These are phyloP conservation scores for Ascoidea rubescens DNA, from an alignment of 805 yeast species.

Conservation along the genomic window DNA sequence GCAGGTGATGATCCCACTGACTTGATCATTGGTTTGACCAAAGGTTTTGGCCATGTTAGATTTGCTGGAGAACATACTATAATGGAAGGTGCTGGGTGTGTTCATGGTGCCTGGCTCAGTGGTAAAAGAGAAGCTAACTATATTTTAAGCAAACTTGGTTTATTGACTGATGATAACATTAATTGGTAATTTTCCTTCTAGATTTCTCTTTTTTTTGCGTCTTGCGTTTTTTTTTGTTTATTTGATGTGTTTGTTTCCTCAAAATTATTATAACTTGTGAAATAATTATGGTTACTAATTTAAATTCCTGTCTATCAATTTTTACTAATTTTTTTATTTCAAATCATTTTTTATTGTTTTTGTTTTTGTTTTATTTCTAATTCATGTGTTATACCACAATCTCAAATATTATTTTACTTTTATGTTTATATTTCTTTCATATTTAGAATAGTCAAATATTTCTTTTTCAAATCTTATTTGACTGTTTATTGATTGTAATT, in stretches of 20 bases:
- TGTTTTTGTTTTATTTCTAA: too few species aligned
- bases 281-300: too few species aligned
- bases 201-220: background rate
- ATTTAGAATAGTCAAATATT: too few species aligned
- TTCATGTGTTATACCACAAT: too few species aligned
- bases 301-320: too few species aligned
- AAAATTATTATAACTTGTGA: too few species aligned
- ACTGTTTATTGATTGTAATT: too few species aligned
- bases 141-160: constrained; percentile 18
- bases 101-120: constrained; percentile 79
- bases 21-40: constrained; percentile 42
- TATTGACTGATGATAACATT: constrained; percentile 8
- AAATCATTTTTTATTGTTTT: too few species aligned
- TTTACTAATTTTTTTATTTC: too few species aligned
- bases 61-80: constrained; percentile 91
- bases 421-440: too few species aligned
- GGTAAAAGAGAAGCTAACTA: constrained; percentile 44
- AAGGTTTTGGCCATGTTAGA: constrained; percentile 45
- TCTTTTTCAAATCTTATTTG: too few species aligned
- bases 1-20: constrained; percentile 61
- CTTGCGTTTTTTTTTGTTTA: background rate
- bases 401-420: too few species aligned
- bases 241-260: background rate
- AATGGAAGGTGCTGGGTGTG: constrained; percentile 81
- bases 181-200: background rate